Evolutionary conservation across 1,284 basidiomycete genomes (phyloP), one percentile per base, ranked within the genome.

Genomic region (Cutaneotrichosporon mucoides): DNA sequence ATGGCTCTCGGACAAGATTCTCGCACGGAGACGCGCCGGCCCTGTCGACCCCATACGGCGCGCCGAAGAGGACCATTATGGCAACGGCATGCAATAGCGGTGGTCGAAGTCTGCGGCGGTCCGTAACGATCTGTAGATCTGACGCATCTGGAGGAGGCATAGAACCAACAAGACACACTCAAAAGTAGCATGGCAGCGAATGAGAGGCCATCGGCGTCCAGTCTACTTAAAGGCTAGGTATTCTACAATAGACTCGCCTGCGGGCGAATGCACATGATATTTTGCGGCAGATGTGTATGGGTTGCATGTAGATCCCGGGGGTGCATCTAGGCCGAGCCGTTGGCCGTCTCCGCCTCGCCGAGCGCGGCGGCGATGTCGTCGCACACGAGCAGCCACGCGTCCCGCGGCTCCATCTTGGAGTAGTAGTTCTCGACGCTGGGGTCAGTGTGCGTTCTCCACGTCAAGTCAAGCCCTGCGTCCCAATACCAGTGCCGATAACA

Each of bases 361-460:
- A 72, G 49, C 0, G 66, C 65, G 3, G 64, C 54, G 3, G 69
- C 60, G 43, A 76, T 74, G 57, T 76, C 73, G 13, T 76, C 75
- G 55, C 68, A 70, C n/a, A 75, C 72, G 66, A 76, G 73, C 44
- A 73, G 60, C 52, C 70, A 64, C 7, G 75, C 75, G 4, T 59
- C 70, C 43, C 67, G 63, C n/a, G 75, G 75, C 54, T 76, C 69
- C 62, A 73, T 71, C 60, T 75, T 75, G 33, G 70, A 65, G 61
- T 76, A 76, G 53, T 74, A 76, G n/a, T 47, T 74, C 66, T 75
- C 69, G 48, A 68, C 64, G 16, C 74, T 76, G 60, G 9, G 6
- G 52, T 61, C 34, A 61, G 60, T 38, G n/a, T 3, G 24, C 24
- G 24, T 24, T 24, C 24, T 24, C 24, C 2, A 24, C n/a, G n/a